Percentiles rank a stretch among this genome's conserved stretches.
Evolutionary conservation across 1,284 basidiomycete genomes (phyloP).

Genomic region (Earliella scabrosa): DNA sequence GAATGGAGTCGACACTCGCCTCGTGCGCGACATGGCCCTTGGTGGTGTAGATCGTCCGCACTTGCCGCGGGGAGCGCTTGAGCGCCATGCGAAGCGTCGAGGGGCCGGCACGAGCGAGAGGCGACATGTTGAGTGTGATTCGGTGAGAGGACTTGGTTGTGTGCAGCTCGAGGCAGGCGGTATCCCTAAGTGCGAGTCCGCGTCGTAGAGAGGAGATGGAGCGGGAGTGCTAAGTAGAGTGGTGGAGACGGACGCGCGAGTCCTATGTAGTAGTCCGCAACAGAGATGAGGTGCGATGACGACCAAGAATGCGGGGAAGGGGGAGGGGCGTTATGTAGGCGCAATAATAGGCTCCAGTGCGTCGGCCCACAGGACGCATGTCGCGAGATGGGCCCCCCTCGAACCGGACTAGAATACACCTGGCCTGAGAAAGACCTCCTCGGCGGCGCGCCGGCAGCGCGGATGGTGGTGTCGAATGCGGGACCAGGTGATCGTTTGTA

Average conservation of each 20-base stretch:
- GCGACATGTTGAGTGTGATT: too few relatives aligned
- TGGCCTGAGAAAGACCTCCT: slow-evolving; percentile 19
- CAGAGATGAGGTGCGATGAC: slow-evolving; percentile 1
- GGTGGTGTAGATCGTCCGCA: slow-evolving; percentile 18
- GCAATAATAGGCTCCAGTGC: not conserved
- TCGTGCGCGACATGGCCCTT: slow-evolving; percentile 19
- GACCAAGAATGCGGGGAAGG: not conserved
- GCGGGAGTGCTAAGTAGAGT: too few relatives aligned
- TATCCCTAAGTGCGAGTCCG: too few relatives aligned
- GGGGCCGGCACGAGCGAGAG: slow-evolving; percentile 16
- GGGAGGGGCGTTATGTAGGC: slow-evolving; percentile 12
- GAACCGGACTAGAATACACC: slow-evolving; percentile 22
- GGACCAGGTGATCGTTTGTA: slow-evolving; percentile 21
- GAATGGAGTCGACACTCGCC: slow-evolving; percentile 7
- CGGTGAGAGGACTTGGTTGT: too few relatives aligned
- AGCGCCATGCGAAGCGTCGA: slow-evolving; percentile 19
- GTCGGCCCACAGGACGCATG: slow-evolving; percentile 10
- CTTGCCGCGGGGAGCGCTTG: slow-evolving; percentile 13
- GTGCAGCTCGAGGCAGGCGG: too few relatives aligned
- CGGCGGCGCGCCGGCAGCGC: slow-evolving; percentile 5
- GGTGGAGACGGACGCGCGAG: too few relatives aligned
- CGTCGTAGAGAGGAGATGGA: too few relatives aligned
- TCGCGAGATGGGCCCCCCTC: slow-evolving; percentile 13
- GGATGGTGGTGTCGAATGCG: not conserved
- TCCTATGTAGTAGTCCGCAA: too few relatives aligned